phyloP scores from a whole-genome alignment of 2,329 filamentous ascomycete species.

The Dactylonectria estremocensis region DNA sequence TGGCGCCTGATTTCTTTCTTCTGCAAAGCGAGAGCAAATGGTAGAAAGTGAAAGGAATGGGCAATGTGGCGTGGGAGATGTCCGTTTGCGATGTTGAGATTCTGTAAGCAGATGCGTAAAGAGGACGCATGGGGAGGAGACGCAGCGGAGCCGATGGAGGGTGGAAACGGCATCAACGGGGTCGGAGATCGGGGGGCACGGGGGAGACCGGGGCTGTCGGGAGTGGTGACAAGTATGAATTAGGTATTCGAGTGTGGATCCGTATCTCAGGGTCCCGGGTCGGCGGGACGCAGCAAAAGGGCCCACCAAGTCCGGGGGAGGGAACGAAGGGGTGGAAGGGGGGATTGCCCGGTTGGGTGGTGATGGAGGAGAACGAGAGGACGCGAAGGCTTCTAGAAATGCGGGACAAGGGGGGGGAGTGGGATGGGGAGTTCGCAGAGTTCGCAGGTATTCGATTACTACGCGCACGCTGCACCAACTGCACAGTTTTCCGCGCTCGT shows the following conservation, averaged over 20 bases:
- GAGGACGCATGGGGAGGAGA: background rate
- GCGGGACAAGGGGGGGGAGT: slow-evolving; percentile 26
- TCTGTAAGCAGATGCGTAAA: slow-evolving; percentile 4
- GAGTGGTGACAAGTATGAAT: slow-evolving; percentile 49
- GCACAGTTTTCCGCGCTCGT: no score
- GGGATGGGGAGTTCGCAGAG: slow-evolving; percentile 9
- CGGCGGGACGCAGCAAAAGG: slow-evolving; percentile 40
- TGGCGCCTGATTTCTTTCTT: background rate
- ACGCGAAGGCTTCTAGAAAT: slow-evolving; percentile 44
- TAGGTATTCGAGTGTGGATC: slow-evolving; percentile 39
- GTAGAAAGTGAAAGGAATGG: background rate
- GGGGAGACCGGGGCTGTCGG: slow-evolving; percentile 35
- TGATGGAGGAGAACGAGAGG: slow-evolving; percentile 6
- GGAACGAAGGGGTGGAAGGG: slow-evolving; percentile 21
- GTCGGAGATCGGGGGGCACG: slow-evolving; percentile 24
- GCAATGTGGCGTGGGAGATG: background rate
- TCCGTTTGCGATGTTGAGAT: background rate
- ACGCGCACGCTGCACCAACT: no score
- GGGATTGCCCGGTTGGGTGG: slow-evolving; percentile 6
- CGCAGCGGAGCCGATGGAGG: slow-evolving; percentile 6
- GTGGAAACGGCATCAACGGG: slow-evolving; percentile 24
- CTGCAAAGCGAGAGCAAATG: background rate
- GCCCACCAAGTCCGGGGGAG: slow-evolving; percentile 38
- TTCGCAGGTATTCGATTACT: background rate
- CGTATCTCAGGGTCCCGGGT: slow-evolving; percentile 47